Percentiles rank a stretch among this genome's conserved stretches.
Evolutionary conservation across 495 filamentous ascomycete genomes (phyloP).

Genomic region (Neurospora tetrasperma): DNA sequence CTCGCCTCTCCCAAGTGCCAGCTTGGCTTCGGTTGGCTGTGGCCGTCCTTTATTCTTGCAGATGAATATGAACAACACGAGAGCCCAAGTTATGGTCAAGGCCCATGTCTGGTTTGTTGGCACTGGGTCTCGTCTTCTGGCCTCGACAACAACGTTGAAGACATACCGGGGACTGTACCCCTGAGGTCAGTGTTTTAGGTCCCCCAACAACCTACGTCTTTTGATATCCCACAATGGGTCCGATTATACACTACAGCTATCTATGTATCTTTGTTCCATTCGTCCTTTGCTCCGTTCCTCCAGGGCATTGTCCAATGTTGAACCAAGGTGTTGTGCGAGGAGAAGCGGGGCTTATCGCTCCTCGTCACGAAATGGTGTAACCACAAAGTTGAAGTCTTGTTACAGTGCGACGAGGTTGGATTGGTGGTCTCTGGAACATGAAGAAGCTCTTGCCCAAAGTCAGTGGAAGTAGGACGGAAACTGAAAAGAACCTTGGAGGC

Average conservation of each 20-base stretch:
- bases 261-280: background rate
- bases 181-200: background rate
- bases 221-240: background rate
- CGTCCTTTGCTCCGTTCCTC: background rate
- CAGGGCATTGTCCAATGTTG: background rate
- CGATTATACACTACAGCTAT: background rate
- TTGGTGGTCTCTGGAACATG: background rate
- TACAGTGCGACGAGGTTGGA: constrained; percentile 24
- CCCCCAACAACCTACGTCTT: background rate
- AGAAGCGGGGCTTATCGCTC: background rate
- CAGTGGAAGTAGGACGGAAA: background rate
- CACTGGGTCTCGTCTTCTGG: background rate
- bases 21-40: background rate
- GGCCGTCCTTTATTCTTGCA: background rate
- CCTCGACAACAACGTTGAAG: background rate
- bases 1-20: background rate
- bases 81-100: background rate
- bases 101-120: background rate
- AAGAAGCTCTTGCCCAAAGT: constrained; percentile 1
- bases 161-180: background rate
- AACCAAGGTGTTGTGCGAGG: background rate
- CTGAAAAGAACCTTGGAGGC: background rate
- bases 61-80: background rate
- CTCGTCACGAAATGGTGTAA: background rate
- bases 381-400: constrained; percentile 4